Conservation (phyloP, 768 basidiomycete species). For the Leccinum variicolor region DNA sequence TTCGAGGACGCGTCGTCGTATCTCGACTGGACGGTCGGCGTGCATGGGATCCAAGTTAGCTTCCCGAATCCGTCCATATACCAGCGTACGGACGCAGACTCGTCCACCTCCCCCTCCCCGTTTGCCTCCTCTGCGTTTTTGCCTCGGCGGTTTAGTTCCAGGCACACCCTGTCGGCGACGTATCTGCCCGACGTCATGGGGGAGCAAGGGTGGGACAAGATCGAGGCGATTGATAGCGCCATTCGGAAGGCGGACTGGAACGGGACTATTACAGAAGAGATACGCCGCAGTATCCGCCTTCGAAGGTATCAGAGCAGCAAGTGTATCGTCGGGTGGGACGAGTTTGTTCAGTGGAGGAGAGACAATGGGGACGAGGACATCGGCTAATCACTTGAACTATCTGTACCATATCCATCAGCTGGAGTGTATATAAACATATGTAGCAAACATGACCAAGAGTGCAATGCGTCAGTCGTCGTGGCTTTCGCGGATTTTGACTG, state of each 20-base stretch:
- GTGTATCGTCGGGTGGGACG: constrained; percentile 67
- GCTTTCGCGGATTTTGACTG: not conserved
- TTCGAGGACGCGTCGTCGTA: constrained; percentile 84
- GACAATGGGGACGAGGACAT: constrained; percentile 39
- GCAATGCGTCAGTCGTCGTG: not conserved
- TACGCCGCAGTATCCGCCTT: constrained; percentile 71
- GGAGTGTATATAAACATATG: not conserved
- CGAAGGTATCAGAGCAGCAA: constrained; percentile 79
- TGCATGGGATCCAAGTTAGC: constrained; percentile 87
- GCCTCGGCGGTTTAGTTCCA: constrained; percentile 50
- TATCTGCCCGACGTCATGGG: constrained; percentile 92
- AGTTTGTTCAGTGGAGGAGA: constrained; percentile 74
- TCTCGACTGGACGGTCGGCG: constrained; percentile 90
- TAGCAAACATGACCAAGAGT: not conserved
- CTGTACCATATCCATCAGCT: not conserved
- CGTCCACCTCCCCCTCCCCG: constrained; percentile 61
- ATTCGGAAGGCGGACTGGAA: constrained; percentile 93
- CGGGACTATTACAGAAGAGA: constrained; percentile 76
- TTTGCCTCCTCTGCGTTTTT: constrained; percentile 63
- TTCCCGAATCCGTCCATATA: constrained; percentile 78
- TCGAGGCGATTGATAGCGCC: constrained; percentile 86
- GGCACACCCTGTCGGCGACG: constrained; percentile 73
- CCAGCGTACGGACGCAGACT: constrained; percentile 32
- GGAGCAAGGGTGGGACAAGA: constrained; percentile 92
- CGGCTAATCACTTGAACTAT: constrained; percentile 9